Percentiles rank a stretch among this genome's conserved stretches.
phyloP scores from a whole-genome alignment of 1,284 basidiomycete species.

The Cryptococcus neoformans region DNA sequence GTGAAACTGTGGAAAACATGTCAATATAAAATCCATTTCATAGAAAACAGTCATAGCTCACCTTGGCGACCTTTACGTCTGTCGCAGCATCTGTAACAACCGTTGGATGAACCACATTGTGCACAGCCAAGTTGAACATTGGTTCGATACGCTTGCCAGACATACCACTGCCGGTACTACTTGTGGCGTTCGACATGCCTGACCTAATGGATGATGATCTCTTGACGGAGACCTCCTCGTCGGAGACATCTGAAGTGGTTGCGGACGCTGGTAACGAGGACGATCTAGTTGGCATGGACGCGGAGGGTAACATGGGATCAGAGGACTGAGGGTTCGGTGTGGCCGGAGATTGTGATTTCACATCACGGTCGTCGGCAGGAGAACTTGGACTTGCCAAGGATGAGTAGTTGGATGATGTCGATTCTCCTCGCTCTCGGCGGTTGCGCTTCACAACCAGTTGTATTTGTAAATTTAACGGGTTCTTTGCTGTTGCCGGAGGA shows the following conservation, averaged over 20 bases:
- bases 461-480: constrained; percentile 88
- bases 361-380: constrained; percentile 2
- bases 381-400: background rate
- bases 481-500: constrained; percentile 38
- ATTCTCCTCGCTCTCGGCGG: constrained; percentile 5
- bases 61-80: constrained; percentile 85
- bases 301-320: background rate
- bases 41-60: constrained; percentile 12
- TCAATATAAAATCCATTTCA: background rate
- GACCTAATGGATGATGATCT: constrained; percentile 27
- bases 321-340: background rate
- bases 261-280: constrained; percentile 5
- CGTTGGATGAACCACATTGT: constrained; percentile 87
- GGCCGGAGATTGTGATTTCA: background rate
- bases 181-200: constrained; percentile 19
- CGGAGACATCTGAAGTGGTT: background rate
- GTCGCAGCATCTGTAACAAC: constrained; percentile 71
- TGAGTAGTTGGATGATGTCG: constrained; percentile 3
- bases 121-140: constrained; percentile 82
- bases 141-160: constrained; percentile 69
- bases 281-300: background rate
- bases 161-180: constrained; percentile 11
- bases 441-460: constrained; percentile 64
- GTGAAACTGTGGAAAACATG: constrained; percentile 55
- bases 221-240: constrained; percentile 7